These are phyloP conservation scores for Phytophthora uliginosa DNA, from an alignment of 352 stramenopile species.

Conservation along the genomic window DNA sequence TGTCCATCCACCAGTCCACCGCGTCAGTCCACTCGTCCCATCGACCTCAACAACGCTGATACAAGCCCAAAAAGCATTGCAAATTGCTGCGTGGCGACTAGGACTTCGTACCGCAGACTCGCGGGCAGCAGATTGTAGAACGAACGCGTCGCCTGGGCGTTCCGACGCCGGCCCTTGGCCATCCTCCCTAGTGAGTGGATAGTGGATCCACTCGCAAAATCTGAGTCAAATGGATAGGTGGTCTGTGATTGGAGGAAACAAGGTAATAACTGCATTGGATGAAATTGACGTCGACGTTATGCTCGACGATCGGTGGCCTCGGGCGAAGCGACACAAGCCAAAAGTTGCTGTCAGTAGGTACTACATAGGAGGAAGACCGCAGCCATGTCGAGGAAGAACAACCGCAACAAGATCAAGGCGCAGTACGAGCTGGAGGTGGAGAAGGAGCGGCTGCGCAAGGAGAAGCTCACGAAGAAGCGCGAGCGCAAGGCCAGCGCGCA, in stretches of 20 bases:
- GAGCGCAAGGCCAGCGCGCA: slow-evolving; percentile 67
- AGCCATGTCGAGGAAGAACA: slow-evolving; percentile 86
- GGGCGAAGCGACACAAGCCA: slow-evolving; percentile 27
- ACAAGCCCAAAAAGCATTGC: slow-evolving; percentile 1
- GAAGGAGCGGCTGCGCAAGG: slow-evolving; percentile 76
- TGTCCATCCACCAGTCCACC: slow-evolving; percentile 11
- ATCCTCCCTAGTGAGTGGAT: slow-evolving; percentile 27
- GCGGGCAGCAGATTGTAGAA: slow-evolving; percentile 41
- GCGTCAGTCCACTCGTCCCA: slow-evolving; percentile 18
- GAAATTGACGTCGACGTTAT: slow-evolving; percentile 15
- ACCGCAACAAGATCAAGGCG: slow-evolving; percentile 82
- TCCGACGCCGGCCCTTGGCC: slow-evolving; percentile 34
- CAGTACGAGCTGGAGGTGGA: slow-evolving; percentile 86
- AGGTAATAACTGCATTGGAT: background rate
- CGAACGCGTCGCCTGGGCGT: slow-evolving; percentile 22
- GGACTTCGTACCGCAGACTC: slow-evolving; percentile 41
- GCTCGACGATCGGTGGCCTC: slow-evolving; percentile 21
- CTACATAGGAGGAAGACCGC: background rate
- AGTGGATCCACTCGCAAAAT: slow-evolving; percentile 20
- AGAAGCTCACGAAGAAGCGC: slow-evolving; percentile 79
- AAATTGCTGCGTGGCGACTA: background rate
- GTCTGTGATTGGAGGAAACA: slow-evolving; percentile 21
- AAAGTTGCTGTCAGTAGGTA: background rate
- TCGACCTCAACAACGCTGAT: background rate
- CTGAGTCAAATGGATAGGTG: slow-evolving; percentile 2